Base-by-base conservation (phyloP, 768 basidiomycete species). In the Termitomyces sp. region DNA sequence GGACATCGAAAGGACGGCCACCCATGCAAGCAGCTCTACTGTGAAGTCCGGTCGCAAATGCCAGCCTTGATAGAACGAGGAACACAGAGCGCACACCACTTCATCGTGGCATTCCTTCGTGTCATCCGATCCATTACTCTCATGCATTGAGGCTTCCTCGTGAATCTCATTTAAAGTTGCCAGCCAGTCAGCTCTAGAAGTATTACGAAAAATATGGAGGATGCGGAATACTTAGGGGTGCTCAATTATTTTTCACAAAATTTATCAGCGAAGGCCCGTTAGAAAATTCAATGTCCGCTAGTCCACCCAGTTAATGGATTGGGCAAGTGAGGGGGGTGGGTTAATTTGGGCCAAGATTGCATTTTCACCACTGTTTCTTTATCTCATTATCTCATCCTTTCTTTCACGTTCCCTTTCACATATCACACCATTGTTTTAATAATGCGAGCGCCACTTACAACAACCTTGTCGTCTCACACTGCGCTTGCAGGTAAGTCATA, bases 21-120 rank as follows among this genome's bases (percentile, higher is more conserved):
- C 62, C 61, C 70, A 70, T 70, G 59, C 41, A 59, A 58, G 46
- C 43, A 48, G 24, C 41, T 39, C 37, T 39, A 51, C 29, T 39
- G 5, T 41, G 36, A 43, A 32, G 52, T 46, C 22, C 36, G 20
- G 31, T 12, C 26, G 44, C 32, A 58, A 31, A 37, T 29, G 37
- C 50, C 50, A 34, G 20, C 50, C 36, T 51, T 51, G 24, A 51
- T 27, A 13, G 37, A 51, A 16, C 36, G 12, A 26, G 34, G 22
- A 16, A 39, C 9, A 26, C 26, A 52, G 26, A 43, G 20, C 24
- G 9, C 51, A 18, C 37, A 36, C 51, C 12, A 26, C n/a, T 52
- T 27, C 51, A 39, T 26, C 51, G 32, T 52, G 50, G 50, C 50
- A 52, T 39, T 52, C 36, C 18, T n/a, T 18, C 26, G 37, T 27